Evolutionary conservation across 2,329 filamentous ascomycete genomes (phyloP), one percentile per base, ranked within the genome.

Genomic region (Cryphonectria carpinicola): DNA sequence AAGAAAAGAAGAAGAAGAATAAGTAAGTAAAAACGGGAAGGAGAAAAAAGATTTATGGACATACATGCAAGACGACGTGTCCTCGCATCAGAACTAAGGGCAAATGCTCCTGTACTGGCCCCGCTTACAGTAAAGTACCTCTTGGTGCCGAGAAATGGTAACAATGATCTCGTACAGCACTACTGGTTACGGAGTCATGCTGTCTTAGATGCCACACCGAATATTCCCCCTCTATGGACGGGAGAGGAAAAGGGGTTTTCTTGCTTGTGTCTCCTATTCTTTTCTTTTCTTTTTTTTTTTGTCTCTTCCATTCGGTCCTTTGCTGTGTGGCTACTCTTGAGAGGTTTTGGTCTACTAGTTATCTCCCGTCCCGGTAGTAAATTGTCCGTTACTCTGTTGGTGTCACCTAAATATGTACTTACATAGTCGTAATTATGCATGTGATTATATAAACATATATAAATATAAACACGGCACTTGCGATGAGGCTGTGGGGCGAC

Each of bases 201-300:
- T 58, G 54, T 58, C 54, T 58, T 58, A 32, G 25, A 58, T 61
- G 22, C 25, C 58, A 39, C 58, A 61, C 14, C 54, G 35, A n/a
- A 19, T 7, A n/a, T 49, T 46, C 43, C 2, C 19, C 19, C 19
- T 49, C 43, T 5, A 8, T 22, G 14, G 43, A 49, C 43, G 43
- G 43, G 17, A 49, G 4, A 5, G 17, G 43, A 17, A 22, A 1
- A 5, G 17, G 22, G 14, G 1, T 46, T 17, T 19, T 22, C 7
- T 22, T 22, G 7, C 19, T 49, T 49, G 2, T 49, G 22, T 22
- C n/a, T n/a, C 3, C n/a, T 49, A 6, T n/a, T n/a, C 8, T 49
- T 49, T 3, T 37, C 7, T 37, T 37, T 22, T 49, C n/a, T n/a
- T n/a, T 22, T 49, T 49, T 6, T 22, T 49, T 43, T 49, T 4